Conservation (phyloP, 169 alveolate genomes). For the Theileria parva region DNA sequence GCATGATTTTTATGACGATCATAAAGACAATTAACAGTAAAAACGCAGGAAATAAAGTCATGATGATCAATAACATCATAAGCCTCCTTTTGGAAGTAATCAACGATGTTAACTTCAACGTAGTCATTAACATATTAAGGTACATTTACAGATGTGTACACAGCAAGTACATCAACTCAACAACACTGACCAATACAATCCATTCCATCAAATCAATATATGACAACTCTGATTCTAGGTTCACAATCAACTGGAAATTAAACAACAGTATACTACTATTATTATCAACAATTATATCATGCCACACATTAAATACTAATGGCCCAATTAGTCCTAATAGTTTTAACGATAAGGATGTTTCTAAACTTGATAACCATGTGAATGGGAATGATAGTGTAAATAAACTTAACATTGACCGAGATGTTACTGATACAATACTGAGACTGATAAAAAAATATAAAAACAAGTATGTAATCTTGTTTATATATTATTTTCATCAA, state of each 20-base stretch:
- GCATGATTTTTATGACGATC: neutral
- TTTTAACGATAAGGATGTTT: neutral
- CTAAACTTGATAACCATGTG: neutral
- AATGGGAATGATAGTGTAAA: neutral
- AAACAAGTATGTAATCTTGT: neutral
- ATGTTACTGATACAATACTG: neutral
- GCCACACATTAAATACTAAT: neutral
- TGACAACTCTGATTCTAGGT: neutral
- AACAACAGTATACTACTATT: neutral
- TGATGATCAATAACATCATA: constrained; percentile 2
- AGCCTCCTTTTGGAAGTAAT: neutral
- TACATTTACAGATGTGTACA: constrained; percentile 52
- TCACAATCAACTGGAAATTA: neutral
- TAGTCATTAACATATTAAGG: constrained; percentile 49
- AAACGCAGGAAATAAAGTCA: neutral
- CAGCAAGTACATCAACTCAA: constrained; percentile 35
- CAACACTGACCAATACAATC: neutral
- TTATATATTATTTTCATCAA: neutral
- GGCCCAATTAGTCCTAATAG: neutral
- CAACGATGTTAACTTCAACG: neutral
- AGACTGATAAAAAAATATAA: neutral
- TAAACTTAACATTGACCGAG: neutral
- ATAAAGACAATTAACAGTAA: neutral
- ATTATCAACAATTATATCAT: neutral
- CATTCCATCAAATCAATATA: neutral